Percentiles rank a stretch among this genome's conserved stretches.
Conservation (phyloP, 257 asterid species). For the Nicotiana obtusifolia region DNA sequence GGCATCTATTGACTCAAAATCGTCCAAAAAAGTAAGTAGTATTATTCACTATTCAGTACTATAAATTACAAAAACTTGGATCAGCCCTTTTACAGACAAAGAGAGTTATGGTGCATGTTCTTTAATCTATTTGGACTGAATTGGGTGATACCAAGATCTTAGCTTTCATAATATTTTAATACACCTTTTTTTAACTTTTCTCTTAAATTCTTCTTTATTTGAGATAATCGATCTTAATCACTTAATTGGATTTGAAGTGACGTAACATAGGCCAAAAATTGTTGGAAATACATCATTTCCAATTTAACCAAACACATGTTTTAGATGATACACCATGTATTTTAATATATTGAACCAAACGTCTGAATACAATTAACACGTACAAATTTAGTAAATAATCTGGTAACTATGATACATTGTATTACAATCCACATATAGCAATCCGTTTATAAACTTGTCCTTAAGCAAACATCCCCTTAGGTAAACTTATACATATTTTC, state of each 20-base stretch:
- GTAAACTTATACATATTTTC: not conserved
- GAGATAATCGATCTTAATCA: not conserved
- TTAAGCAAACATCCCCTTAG: not conserved
- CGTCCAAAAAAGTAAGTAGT: conserved; percentile 10
- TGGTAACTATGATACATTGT: not conserved
- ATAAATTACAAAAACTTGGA: not conserved
- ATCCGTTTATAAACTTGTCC: not conserved
- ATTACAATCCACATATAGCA: too few species aligned
- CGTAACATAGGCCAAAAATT: not conserved
- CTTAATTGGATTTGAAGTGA: conserved; percentile 1
- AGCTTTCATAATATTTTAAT: not conserved
- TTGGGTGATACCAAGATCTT: not conserved
- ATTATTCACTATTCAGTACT: conserved; percentile 6
- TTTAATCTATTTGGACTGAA: not conserved
- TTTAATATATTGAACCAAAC: not conserved
- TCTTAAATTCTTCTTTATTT: not conserved
- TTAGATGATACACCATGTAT: not conserved
- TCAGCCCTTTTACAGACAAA: not conserved
- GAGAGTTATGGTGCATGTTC: not conserved
- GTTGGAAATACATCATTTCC: not conserved
- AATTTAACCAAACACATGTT: not conserved
- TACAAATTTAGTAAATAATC: not conserved
- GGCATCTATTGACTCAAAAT: conserved; percentile 11
- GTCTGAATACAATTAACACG: not conserved
- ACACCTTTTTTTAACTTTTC: not conserved